Evolutionary conservation across 257 asterid genomes (phyloP), one percentile per base, ranked within the genome.

Genomic region (Paulownia fortunei): DNA sequence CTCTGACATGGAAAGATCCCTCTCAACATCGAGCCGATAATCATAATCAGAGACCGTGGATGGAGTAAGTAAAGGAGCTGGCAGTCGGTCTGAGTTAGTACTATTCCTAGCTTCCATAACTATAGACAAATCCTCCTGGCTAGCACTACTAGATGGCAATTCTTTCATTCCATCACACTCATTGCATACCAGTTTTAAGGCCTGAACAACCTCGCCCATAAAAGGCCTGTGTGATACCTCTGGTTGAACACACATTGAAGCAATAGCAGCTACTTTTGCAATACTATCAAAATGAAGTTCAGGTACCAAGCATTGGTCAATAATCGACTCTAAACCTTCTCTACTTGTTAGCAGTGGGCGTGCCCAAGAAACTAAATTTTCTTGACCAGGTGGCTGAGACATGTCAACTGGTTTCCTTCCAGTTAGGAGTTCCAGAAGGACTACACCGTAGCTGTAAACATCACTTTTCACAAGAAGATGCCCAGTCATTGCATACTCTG

Each of bases 201-300:
- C 99, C 76, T 96, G 99, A 61, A 93, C 95, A 3, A 96, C 98
- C 80, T 96, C 99, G 6, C 99, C 97, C 99, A 96, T 96, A 80
- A 87, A 96, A 5, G 98, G 98, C 55, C 99, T 80, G 84, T 93
- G 87, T 0, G 99, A 92, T 5, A 96, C 98, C 86, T 96, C 97
- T 0, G 97, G 97, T 51, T 93, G 97, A 60, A 93, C 98, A 16
- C 98, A 92, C 98, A 92, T 94, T 0, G 97, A 92, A 32, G 98
- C 97, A 60, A 94, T 92, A 1, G 98, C 98, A 30, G 98, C 96
- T 36, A 93, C 99, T 86, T 93, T 93, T 0, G 96, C 86, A 9
- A 96, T 84, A 61, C 91, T 90, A 56, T 88, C 92, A 11, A 85
- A 80, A 18, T 92, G 89, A 44, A 84, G 81, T 76, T 81, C 82